A percentile compares a stretch with the other conserved stretches of the same genome.
phyloP scores from a whole-genome alignment of 2,329 filamentous ascomycete genomes.

The Pochonia chlamydosporia region DNA sequence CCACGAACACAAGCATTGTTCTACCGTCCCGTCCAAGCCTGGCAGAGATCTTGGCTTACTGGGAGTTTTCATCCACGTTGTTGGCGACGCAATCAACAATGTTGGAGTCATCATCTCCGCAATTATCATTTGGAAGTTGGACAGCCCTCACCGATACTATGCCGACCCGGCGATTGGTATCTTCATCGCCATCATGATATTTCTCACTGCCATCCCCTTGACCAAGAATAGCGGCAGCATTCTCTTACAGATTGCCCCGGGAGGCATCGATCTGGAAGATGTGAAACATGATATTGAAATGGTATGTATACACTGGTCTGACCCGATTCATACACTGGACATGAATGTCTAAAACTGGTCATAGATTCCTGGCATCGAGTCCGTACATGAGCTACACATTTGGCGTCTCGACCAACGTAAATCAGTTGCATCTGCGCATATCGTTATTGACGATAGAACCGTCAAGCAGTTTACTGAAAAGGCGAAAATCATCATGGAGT shows the following conservation, averaged over 20 bases:
- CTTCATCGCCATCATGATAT: conserved; percentile 68
- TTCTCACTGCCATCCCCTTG: conserved; percentile 57
- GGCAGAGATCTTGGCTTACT: conserved; percentile 63
- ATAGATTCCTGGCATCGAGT: conserved; percentile 59
- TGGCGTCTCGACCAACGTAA: conserved; percentile 70
- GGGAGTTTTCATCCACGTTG: conserved; percentile 63
- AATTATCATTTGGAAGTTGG: conserved; percentile 60
- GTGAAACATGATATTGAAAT: conserved; percentile 64
- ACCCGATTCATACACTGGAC: conserved; percentile 1
- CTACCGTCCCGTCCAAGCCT: conserved; percentile 22
- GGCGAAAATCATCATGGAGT: conserved; percentile 59
- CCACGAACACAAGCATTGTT: conserved; percentile 43
- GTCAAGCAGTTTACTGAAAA: conserved; percentile 54
- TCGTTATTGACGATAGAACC: conserved; percentile 54
- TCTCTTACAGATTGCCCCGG: conserved; percentile 60
- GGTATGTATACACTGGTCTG: conserved; percentile 25
- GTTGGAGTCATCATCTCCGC: conserved; percentile 67
- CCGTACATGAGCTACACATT: conserved; percentile 67
- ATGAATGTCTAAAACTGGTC: not conserved
- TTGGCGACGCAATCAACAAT: conserved; percentile 72
- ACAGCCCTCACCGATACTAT: conserved; percentile 56
- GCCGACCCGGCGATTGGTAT: conserved; percentile 65
- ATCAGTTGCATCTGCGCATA: conserved; percentile 62
- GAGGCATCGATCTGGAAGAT: conserved; percentile 52
- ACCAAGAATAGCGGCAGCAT: conserved; percentile 58